Base-by-base conservation (phyloP, 768 basidiomycete species). In the Rhodotorula taiwanensis region DNA sequence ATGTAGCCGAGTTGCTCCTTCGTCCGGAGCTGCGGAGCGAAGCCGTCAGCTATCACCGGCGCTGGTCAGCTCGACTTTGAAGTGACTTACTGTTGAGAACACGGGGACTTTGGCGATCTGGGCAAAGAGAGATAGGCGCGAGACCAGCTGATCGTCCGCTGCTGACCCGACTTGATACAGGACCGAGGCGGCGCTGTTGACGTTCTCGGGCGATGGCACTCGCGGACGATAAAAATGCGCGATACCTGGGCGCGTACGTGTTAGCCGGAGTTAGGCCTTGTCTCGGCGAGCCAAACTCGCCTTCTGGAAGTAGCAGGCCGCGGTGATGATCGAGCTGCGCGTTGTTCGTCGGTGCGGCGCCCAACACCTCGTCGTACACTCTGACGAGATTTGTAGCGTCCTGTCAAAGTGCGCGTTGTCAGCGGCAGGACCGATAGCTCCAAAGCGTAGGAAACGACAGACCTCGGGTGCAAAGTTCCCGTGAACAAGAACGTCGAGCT, bases 1-100 rank as follows among this genome's bases (percentile, higher is more conserved):
- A 95, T 81, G 75, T 99, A 99, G 15, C 95, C 95, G 3, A 99
- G 81, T 74, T 98, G 95, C 72, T 98, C 91, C 73, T 90, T 85
- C 8, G 95, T 98, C 28, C 92, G 91, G 58, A 83, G 58, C 53
- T 66, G 50, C n/a, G 41, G 80, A 60, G 86, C 81, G 51, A 82
- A 83, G n/a, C n/a, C n/a, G n/a, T 1, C 81, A 33, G 5, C 25
- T 5, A 7, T n/a, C 14, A 7, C 23, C 8, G 28, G 78, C 25
- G 86, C 85, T 41, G 80, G 72, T 44, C 23, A 43, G 61, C 4
- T 27, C 5, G 39, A n/a, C 3, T 18, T 1, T 1, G 16, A 14
- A 16, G 10, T 13, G 84, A 10, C 95, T 86, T 31, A 99, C 82
- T 25, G 84, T 79, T 73, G 92, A 85, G 78, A 99, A 98, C 18